Conservation (phyloP, 148 eudicot genomes). For the Heliosperma pusillum region DNA sequence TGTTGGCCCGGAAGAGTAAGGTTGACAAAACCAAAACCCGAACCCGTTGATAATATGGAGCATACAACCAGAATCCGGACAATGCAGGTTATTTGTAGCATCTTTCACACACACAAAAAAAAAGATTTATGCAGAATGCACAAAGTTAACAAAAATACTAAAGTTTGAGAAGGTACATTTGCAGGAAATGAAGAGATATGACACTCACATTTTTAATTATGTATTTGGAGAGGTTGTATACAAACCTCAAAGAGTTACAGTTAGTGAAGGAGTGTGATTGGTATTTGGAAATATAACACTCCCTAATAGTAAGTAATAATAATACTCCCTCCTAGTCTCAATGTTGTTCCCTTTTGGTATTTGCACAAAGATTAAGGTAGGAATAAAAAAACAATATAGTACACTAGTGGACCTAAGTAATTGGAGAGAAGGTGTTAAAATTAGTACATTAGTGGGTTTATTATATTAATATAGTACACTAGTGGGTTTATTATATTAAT, state of each 20-base stretch:
- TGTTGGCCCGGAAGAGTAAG: slow-evolving; percentile 76
- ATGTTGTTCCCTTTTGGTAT: no score
- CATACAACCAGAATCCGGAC: slow-evolving; percentile 33
- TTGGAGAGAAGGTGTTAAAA: no score
- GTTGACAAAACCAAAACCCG: slow-evolving; percentile 37
- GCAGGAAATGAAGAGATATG: neutral
- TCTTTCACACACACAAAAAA: slow-evolving; percentile 18
- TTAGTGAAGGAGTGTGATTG: neutral
- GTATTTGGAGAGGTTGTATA: neutral
- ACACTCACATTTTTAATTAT: neutral
- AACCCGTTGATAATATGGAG: slow-evolving; percentile 21
- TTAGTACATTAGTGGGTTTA: no score
- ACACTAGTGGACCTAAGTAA: no score
- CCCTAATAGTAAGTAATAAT: no score
- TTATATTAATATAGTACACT: no score
- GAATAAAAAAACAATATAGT: no score
- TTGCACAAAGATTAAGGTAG: no score
- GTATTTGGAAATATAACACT: no score
- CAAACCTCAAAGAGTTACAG: neutral
- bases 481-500: no score
- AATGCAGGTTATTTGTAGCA: slow-evolving; percentile 57
- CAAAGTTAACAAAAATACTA: neutral
- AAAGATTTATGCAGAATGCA: neutral
- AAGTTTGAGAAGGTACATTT: slow-evolving; percentile 17
- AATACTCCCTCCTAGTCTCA: no score